Base-by-base conservation (phyloP, 1,284 basidiomycete genomes). In the Wolfiporia cocos region DNA sequence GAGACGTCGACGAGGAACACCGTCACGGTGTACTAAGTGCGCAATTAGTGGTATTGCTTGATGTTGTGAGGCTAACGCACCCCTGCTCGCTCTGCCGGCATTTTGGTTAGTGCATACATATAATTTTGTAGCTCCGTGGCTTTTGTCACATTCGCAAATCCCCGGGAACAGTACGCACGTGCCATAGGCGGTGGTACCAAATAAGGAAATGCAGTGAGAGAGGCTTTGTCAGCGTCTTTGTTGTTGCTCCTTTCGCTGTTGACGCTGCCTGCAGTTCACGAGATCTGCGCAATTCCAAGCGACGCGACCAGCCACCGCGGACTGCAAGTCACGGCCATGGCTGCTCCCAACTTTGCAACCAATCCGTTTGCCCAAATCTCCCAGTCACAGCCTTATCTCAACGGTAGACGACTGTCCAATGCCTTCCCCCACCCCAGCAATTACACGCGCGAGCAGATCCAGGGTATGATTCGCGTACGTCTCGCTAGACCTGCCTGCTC, bases 1-100 rank as follows among this genome's bases (percentile, higher is more conserved):
- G 90, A 93, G 35, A 88, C 70, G 69, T 96, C 93, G 55, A 96
- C 67, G 57, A 92, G 73, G 58, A 92, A 96, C 75, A 90, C 81
- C 15, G 83, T 86, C 4, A 84, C 86, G 1, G 85, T 87, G 56
- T 82, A 89, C 86, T 89, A 49, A 18, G 10, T 5, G 3, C 5
- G 14, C 3, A 6, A 24, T 14, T 14, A 6, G 11, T 19, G 23
- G 22, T 36, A n/a, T 19, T 21, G 5, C 31, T 6, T 31, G 9
- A 17, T 15, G 15, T 22, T 24, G 2, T 5, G 3, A 39, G 4
- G 15, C 2, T 3, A 14, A 51, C 51, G 6, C 65, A 87, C 85
- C 20, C 86, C 86, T 47, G 84, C 84, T 56, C 86, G 69, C 68
- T 87, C 81, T 56, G 79, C 72, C 56, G 79, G 74, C 85, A 88